A percentile compares a stretch with the other conserved stretches of the same genome.
Conservation (phyloP, 1,284 basidiomycete genomes). For the Trametes polyzona region DNA sequence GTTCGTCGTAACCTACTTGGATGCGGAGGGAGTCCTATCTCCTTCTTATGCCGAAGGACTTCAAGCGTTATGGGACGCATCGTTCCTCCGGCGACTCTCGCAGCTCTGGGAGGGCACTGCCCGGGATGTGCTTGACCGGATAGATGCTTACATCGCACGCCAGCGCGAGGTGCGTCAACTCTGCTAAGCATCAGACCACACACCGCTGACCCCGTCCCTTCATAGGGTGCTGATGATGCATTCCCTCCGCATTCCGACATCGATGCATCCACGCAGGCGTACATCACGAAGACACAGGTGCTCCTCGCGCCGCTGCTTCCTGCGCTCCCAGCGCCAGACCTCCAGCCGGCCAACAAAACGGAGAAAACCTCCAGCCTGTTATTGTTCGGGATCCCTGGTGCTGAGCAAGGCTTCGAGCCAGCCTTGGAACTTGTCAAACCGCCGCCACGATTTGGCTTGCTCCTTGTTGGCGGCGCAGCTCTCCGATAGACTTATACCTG, state of each 20-base stretch:
- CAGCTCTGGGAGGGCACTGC: constrained; percentile 12
- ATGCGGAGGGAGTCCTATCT: constrained; percentile 29
- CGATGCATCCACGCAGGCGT: constrained; percentile 23
- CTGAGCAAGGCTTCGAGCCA: constrained; percentile 41
- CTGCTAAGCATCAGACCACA: neutral
- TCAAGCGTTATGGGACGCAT: constrained; percentile 46
- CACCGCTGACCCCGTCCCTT: neutral
- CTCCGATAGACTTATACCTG: constrained; percentile 31
- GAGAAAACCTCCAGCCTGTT: constrained; percentile 31
- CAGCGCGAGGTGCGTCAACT: constrained; percentile 9
- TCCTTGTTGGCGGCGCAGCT: constrained; percentile 41
- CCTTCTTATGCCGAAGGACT: constrained; percentile 7
- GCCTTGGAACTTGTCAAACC: constrained; percentile 47
- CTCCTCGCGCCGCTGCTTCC: constrained; percentile 42
- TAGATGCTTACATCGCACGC: constrained; percentile 10
- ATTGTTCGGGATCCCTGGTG: constrained; percentile 33
- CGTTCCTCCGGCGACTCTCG: constrained; percentile 44
- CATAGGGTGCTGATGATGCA: constrained; percentile 7
- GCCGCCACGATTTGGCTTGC: constrained; percentile 47
- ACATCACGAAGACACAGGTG: constrained; percentile 37
- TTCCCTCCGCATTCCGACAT: constrained; percentile 10
- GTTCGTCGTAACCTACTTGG: constrained; percentile 43
- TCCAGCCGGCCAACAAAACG: constrained; percentile 16
- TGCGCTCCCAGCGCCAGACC: constrained; percentile 21
- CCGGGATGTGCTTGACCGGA: neutral